Percentiles rank a stretch among this genome's conserved stretches.
phyloP scores from a whole-genome alignment of 495 filamentous ascomycete genomes.

The Podospora fimiseda region DNA sequence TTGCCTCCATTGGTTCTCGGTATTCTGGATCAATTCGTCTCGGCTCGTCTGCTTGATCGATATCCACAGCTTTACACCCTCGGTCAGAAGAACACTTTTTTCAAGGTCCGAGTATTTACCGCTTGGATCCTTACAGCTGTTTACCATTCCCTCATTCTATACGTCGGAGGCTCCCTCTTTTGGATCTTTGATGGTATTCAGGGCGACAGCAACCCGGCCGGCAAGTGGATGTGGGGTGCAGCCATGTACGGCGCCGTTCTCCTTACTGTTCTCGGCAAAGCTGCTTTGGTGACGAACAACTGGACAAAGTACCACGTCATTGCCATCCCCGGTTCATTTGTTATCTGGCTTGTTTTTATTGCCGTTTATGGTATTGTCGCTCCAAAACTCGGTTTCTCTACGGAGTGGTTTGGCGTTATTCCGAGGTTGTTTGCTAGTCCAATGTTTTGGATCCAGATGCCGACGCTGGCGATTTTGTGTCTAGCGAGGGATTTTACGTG shows the following conservation, averaged over 20 bases:
- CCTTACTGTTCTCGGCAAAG: constrained; percentile 89
- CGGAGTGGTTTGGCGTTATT: constrained; percentile 79
- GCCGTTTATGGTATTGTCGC: constrained; percentile 87
- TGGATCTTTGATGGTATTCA: constrained; percentile 72
- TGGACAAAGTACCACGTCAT: constrained; percentile 99
- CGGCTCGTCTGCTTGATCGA: constrained; percentile 88
- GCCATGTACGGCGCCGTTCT: constrained; percentile 86
- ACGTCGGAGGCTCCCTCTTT: constrained; percentile 74
- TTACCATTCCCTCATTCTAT: constrained; percentile 91
- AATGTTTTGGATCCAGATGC: constrained; percentile 80
- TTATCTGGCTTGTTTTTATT: constrained; percentile 86
- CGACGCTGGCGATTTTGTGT: constrained; percentile 75
- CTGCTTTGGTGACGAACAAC: constrained; percentile 87
- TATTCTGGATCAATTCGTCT: constrained; percentile 97
- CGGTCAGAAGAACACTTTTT: constrained; percentile 87
- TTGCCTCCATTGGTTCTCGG: constrained; percentile 91
- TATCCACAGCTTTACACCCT: constrained; percentile 96
- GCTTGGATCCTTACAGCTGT: constrained; percentile 90
- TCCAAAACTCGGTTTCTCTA: constrained; percentile 74
- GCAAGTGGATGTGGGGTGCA: constrained; percentile 97
- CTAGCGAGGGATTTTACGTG: constrained; percentile 80
- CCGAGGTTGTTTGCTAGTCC: constrained; percentile 73
- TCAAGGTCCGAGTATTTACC: constrained; percentile 84
- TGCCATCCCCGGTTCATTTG: constrained; percentile 89
- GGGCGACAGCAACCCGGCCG: constrained; percentile 67